A percentile compares a stretch with the other conserved stretches of the same genome.
These are phyloP conservation scores for Discostella pseudostelligera DNA, from an alignment of 108 stramenopile genomes.

Conservation along the genomic window DNA sequence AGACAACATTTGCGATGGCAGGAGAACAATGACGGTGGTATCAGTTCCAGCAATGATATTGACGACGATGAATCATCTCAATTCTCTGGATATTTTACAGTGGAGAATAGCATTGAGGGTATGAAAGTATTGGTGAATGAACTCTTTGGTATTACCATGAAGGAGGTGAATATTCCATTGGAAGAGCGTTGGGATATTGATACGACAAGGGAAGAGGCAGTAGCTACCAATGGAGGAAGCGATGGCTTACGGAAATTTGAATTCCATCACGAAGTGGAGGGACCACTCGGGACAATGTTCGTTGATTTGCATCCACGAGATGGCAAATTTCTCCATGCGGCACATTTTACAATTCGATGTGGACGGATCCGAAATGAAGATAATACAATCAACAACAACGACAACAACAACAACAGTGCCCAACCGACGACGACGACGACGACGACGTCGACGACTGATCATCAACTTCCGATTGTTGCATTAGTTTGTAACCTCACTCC, in stretches of 20 bases:
- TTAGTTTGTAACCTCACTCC: slow-evolving; percentile 88
- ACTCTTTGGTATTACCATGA: slow-evolving; percentile 84
- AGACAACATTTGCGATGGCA: slow-evolving; percentile 28
- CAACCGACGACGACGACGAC: slow-evolving; percentile 1
- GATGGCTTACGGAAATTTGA: slow-evolving; percentile 66
- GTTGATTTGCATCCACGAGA: slow-evolving; percentile 89
- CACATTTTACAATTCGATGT: slow-evolving; percentile 97
- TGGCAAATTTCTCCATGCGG: slow-evolving; percentile 92
- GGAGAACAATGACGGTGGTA: slow-evolving; percentile 46
- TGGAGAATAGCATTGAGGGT: slow-evolving; percentile 71
- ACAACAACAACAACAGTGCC: background rate
- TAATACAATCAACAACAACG: background rate
- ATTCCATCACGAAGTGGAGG: slow-evolving; percentile 54
- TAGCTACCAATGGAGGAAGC: background rate
- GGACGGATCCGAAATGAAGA: slow-evolving; percentile 66
- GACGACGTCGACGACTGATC: slow-evolving; percentile 27
- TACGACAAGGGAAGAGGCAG: background rate
- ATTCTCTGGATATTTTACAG: slow-evolving; percentile 61
- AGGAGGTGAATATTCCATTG: slow-evolving; percentile 52
- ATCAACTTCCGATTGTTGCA: slow-evolving; percentile 89
- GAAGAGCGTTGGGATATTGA: slow-evolving; percentile 81
- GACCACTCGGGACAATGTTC: slow-evolving; percentile 85
- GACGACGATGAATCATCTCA: slow-evolving; percentile 11
- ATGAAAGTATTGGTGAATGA: slow-evolving; percentile 62
- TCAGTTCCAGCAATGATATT: slow-evolving; percentile 1